A percentile compares a stretch with the other conserved stretches of the same genome.
Evolutionary conservation across 768 basidiomycete genomes (phyloP).

Genomic region (Mycena epipterygia): DNA sequence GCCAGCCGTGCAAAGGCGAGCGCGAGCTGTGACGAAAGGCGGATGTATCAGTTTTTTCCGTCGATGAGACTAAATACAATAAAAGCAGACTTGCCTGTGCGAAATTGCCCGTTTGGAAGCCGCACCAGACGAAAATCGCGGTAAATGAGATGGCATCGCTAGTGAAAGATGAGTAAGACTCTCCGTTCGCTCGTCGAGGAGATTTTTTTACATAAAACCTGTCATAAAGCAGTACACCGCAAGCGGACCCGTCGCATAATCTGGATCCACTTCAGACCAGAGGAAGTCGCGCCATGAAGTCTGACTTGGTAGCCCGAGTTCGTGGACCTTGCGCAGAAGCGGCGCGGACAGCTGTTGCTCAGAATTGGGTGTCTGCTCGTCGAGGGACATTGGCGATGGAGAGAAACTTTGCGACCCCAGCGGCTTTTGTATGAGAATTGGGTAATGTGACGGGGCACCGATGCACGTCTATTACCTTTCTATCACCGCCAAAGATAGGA

Average conservation of each 20-base stretch:
- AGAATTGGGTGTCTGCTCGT: not conserved
- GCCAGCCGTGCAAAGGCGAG: conserved; percentile 86
- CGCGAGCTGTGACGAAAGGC: conserved; percentile 65
- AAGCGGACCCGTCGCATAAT: conserved; percentile 54
- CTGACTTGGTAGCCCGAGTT: not conserved
- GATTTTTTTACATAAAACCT: conserved; percentile 62
- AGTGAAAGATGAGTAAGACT: not conserved
- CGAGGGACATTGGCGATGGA: not conserved
- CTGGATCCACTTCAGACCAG: conserved; percentile 50
- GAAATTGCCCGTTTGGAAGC: conserved; percentile 87
- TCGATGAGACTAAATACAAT: not conserved
- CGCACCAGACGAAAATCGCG: conserved; percentile 87
- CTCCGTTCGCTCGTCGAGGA: too few species aligned
- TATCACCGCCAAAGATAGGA: conserved; percentile 17
- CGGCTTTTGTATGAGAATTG: not conserved
- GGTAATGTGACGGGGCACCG: conserved; percentile 9
- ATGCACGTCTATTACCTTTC: conserved; percentile 21
- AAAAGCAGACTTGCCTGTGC: conserved; percentile 61
- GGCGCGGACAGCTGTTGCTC: conserved; percentile 1
- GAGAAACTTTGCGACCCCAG: not conserved
- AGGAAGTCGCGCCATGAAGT: conserved; percentile 29
- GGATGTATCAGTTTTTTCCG: not conserved
- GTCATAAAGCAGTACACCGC: conserved; percentile 71
- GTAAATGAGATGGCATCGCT: conserved; percentile 84
- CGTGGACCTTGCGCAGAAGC: conserved; percentile 15